Percentiles rank a stretch among this genome's conserved stretches.
Conservation (phyloP, 2,329 filamentous ascomycete species). For the Verticillium nonalfalfae region DNA sequence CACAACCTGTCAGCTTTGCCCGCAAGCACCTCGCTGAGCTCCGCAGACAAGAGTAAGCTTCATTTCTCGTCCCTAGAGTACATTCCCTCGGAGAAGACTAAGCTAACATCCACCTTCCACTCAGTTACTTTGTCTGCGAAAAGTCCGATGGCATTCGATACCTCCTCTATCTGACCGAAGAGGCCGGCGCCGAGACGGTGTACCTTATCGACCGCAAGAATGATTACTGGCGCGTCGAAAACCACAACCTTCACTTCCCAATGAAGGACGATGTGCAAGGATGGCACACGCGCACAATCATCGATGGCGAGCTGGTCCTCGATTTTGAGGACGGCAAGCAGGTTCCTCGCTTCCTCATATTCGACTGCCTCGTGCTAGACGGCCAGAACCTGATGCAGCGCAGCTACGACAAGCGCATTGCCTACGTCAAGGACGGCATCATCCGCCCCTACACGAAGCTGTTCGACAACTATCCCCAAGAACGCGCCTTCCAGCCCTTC, state of each 20-base stretch:
- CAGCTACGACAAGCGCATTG: conserved; percentile 81
- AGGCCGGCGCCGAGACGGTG: conserved; percentile 62
- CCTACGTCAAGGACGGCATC: conserved; percentile 74
- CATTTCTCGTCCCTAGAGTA: background rate
- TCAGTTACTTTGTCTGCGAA: conserved; percentile 90
- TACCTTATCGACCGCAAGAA: conserved; percentile 98
- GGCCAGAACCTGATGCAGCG: conserved; percentile 68
- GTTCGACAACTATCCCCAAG: conserved; percentile 60
- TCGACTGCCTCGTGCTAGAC: conserved; percentile 85
- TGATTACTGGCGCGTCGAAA: conserved; percentile 82
- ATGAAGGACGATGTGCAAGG: conserved; percentile 54
- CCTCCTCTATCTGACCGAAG: conserved; percentile 78
- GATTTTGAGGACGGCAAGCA: conserved; percentile 64
- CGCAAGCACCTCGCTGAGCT: conserved; percentile 78
- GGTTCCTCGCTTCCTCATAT: conserved; percentile 81
- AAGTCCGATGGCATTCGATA: conserved; percentile 97
- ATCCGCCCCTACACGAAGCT: conserved; percentile 63
- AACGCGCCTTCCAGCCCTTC: conserved; percentile 68
- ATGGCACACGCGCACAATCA: conserved; percentile 74
- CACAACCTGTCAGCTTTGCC: conserved; percentile 91
- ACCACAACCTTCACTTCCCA: conserved; percentile 71
- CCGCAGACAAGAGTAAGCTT: conserved; percentile 62
- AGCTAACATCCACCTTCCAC: conserved; percentile 4
- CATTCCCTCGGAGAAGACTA: background rate
- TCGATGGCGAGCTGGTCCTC: conserved; percentile 90